Evolutionary conservation across 1,284 basidiomycete genomes (phyloP).

Genomic region (Boletus smithii): DNA sequence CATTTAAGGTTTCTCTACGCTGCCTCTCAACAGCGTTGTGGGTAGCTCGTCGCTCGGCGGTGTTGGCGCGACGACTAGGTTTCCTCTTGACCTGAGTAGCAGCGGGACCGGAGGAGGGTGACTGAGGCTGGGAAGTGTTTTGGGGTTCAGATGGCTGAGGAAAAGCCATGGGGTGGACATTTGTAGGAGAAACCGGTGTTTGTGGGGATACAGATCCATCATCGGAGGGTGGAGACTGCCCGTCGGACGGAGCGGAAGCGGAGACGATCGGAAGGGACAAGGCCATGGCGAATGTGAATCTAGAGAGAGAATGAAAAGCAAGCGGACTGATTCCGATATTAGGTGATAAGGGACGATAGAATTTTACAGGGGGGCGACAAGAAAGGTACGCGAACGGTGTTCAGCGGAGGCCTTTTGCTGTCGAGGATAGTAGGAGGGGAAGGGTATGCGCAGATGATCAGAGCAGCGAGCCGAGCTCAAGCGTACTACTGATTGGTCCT

Average conservation of each 20-base stretch:
- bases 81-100: slow-evolving; percentile 60
- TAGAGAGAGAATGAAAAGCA: slow-evolving; percentile 6
- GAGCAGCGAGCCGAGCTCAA: slow-evolving; percentile 68
- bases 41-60: slow-evolving; percentile 88
- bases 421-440: slow-evolving; percentile 16
- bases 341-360: slow-evolving; percentile 16
- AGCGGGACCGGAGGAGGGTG: slow-evolving; percentile 16
- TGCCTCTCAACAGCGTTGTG: slow-evolving; percentile 95
- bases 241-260: slow-evolving; percentile 43
- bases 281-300: slow-evolving; percentile 42
- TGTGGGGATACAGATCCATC: slow-evolving; percentile 47
- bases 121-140: slow-evolving; percentile 20
- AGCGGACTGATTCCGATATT: slow-evolving; percentile 17
- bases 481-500: slow-evolving; percentile 45
- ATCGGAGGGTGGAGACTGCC: slow-evolving; percentile 42
- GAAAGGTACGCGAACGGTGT: slow-evolving; percentile 48
- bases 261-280: slow-evolving; percentile 50
- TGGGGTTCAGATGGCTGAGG: slow-evolving; percentile 25
- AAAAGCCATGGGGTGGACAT: slow-evolving; percentile 38
- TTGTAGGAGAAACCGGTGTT: slow-evolving; percentile 48
- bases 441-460: slow-evolving; percentile 33
- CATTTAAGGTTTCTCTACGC: slow-evolving; percentile 86
- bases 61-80: slow-evolving; percentile 81
- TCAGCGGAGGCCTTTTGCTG: slow-evolving; percentile 52
- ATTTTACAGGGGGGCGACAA: slow-evolving; percentile 14